phyloP scores from a whole-genome alignment of 2,329 filamentous ascomycete species.

The Cytospora chrysosperma region DNA sequence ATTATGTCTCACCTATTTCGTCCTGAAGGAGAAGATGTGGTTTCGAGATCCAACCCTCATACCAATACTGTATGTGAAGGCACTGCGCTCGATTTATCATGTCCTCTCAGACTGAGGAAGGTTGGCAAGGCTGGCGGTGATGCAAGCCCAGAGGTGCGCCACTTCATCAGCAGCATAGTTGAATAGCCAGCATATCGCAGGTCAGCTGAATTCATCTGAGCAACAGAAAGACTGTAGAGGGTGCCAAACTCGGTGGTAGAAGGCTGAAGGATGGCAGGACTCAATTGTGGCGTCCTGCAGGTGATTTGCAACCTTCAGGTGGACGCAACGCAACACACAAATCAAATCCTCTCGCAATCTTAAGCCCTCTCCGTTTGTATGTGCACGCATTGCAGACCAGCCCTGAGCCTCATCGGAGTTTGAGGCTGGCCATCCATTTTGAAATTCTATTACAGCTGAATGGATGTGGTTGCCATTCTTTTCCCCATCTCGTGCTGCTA shows the following conservation, averaged over 20 bases:
- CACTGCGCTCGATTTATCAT: not conserved
- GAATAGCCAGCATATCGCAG: not conserved
- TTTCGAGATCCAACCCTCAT: too few relatives aligned
- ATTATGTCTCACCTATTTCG: not conserved
- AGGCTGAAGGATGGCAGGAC: slow-evolving; percentile 2
- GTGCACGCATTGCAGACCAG: slow-evolving; percentile 1
- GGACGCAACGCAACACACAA: not conserved
- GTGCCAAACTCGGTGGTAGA: not conserved
- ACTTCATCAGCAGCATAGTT: not conserved
- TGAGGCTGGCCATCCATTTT: too few relatives aligned
- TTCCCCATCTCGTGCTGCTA: not conserved
- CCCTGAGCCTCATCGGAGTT: not conserved
- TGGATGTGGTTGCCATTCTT: not conserved
- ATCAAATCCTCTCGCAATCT: not conserved
- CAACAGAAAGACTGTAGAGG: not conserved
- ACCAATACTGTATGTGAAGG: not conserved
- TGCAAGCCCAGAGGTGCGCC: not conserved
- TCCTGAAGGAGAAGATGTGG: not conserved
- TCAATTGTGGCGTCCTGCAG: not conserved
- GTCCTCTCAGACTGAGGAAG: not conserved
- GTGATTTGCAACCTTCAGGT: not conserved
- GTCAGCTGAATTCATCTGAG: not conserved
- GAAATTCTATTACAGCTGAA: not conserved
- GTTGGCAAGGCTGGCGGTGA: slow-evolving; percentile 2
- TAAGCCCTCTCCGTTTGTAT: not conserved